A percentile compares a stretch with the other conserved stretches of the same genome.
Evolutionary conservation across 768 basidiomycete species (phyloP).

Genomic region (Termitomyces sp.): DNA sequence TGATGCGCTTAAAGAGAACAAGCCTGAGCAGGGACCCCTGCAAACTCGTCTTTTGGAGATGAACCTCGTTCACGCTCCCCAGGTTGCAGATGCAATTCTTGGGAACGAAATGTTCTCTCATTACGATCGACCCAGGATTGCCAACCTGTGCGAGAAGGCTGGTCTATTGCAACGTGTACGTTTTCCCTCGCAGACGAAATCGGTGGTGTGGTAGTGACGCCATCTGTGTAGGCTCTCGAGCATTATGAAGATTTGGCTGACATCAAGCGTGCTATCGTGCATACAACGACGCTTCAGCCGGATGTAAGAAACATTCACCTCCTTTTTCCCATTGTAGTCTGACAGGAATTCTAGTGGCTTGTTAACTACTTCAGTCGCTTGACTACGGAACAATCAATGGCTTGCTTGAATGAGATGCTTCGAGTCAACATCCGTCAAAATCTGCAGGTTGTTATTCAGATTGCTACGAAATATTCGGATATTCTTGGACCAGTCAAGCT

Average conservation of each 20-base stretch:
- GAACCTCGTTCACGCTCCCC: conserved; percentile 96
- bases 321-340: conserved; percentile 1
- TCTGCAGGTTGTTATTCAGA: conserved; percentile 92
- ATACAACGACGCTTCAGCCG: conserved; percentile 76
- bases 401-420: conserved; percentile 96
- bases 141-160: conserved; percentile 98
- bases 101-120: conserved; percentile 98
- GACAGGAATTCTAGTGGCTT: conserved; percentile 64
- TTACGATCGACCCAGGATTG: conserved; percentile 94
- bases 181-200: neutral
- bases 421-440: conserved; percentile 97
- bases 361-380: conserved; percentile 95
- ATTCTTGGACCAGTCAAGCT: conserved; percentile 95
- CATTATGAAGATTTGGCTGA: conserved; percentile 98
- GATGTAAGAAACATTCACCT: conserved; percentile 52
- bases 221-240: conserved; percentile 75
- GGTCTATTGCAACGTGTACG: conserved; percentile 88
- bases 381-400: conserved; percentile 96
- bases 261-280: conserved; percentile 97
- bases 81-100: conserved; percentile 98
- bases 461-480: conserved; percentile 98
- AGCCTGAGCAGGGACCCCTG: conserved; percentile 91
- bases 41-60: conserved; percentile 97
- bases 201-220: neutral
- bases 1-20: conserved; percentile 97